Evolutionary conservation across 352 stramenopile genomes (phyloP).

Genomic region (Pseudoperonospora humuli): DNA sequence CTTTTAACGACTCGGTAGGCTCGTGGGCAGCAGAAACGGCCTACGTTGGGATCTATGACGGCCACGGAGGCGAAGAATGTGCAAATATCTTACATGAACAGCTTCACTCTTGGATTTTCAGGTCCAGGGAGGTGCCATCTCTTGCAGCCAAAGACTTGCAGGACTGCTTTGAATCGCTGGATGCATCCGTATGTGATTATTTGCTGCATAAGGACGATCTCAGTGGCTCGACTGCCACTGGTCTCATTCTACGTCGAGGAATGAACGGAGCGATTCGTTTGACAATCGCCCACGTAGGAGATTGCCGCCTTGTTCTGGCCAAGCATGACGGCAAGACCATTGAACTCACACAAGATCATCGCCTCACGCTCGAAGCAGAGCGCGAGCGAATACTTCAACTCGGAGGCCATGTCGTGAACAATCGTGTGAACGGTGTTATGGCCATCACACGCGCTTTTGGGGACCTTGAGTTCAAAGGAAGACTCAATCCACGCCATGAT

Average conservation of each 20-base stretch:
- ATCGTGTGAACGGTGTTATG: slow-evolving; percentile 78
- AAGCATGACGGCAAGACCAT: slow-evolving; percentile 31
- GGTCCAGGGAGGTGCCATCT: slow-evolving; percentile 21
- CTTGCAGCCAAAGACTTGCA: slow-evolving; percentile 22
- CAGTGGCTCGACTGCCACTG: slow-evolving; percentile 74
- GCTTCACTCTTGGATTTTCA: slow-evolving; percentile 63
- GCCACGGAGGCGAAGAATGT: slow-evolving; percentile 67
- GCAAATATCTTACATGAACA: slow-evolving; percentile 67
- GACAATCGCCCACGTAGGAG: slow-evolving; percentile 52
- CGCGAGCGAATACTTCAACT: slow-evolving; percentile 40
- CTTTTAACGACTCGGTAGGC: not conserved
- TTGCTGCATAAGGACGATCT: slow-evolving; percentile 63
- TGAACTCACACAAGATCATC: slow-evolving; percentile 64
- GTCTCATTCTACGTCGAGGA: slow-evolving; percentile 32
- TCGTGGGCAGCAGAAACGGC: slow-evolving; percentile 18
- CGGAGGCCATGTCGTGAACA: slow-evolving; percentile 69
- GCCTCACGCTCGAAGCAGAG: slow-evolving; percentile 48
- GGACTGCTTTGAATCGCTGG: slow-evolving; percentile 50
- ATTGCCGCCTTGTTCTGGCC: slow-evolving; percentile 61
- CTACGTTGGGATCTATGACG: slow-evolving; percentile 67
- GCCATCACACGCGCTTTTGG: slow-evolving; percentile 81
- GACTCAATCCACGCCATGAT: slow-evolving; percentile 13
- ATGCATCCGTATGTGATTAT: slow-evolving; percentile 63
- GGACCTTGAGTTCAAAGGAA: slow-evolving; percentile 76
- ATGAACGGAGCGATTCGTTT: slow-evolving; percentile 14